Evolutionary conservation across 2,329 filamentous ascomycete species (phyloP), one percentile per base, ranked within the genome.

Genomic region (Colletotrichum tofieldiae): DNA sequence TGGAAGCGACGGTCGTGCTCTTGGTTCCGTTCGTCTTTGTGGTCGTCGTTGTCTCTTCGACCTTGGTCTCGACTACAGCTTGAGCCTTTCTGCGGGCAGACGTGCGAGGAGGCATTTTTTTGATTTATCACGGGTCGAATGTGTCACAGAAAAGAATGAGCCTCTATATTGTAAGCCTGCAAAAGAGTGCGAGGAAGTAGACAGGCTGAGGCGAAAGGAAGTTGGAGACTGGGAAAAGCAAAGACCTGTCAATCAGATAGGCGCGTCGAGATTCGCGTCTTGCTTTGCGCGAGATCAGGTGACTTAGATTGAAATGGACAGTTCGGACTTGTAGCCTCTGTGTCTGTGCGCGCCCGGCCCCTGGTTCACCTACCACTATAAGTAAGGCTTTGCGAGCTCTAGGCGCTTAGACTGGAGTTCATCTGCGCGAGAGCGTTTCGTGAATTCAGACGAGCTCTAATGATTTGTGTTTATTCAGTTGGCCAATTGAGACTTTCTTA

Each of bases 51-150:
- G 77, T 79, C 9, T 74, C 64, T 43, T 72, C 74, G 35, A 65
- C 66, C 55, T 75, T 75, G 35, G 75, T 65, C 20, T 73, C 71
- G 73, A 78, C 80, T 35, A 81, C 73, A 39, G 73, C 65, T 63
- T 71, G 71, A 67, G 77, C 76, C 71, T 75, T 80, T 63, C 78
- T 82, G 47, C 82, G 78, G 43, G 77, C 71, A 3, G 83, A 82
- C 7, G 78, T 76, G 39, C 81, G 82, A 43, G 69, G 70, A 60
- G 79, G 73, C 82, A 84, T 84, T 29, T 32, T 32, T 71, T 35
- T 45, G 2, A 41, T 26, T 56, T 1, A 35, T 5, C 20, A 23
- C 23, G 18, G n/a, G n/a, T 8, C 14, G 26, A 9, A n/a, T 16
- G 23, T 9, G 5, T n/a, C 16, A n/a, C 9, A 5, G 32, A 2